Base-by-base conservation (phyloP, 2,329 filamentous ascomycete genomes). In the Alternaria longipes region DNA sequence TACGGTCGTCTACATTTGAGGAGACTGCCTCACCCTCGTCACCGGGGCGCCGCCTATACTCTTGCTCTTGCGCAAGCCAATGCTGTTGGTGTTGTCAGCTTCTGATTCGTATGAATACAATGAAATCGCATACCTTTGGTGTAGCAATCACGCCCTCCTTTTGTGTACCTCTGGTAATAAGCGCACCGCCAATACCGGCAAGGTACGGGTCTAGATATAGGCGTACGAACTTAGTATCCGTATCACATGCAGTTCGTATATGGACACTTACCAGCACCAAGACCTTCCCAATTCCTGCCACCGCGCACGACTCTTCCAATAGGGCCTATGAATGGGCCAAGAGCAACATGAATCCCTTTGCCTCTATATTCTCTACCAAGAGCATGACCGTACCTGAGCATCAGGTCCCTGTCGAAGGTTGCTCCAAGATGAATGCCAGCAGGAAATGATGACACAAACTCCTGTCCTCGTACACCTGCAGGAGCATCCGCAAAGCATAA, bases 271-370 rank as follows among this genome's bases (percentile, higher is more conserved):
- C 28, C 91, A 1, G 67, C 79, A 3, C 90, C 89, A 66, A 93
- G 90, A 0, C 88, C 87, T 74, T 93, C 91, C 90, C 90, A 93
- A 66, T 87, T 91, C 18, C 91, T 84, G 14, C 91, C 91, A 8
- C 89, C 90, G 52, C 87, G 83, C 1, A 90, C 90, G 70, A 92
- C 89, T 8, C 90, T 85, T 2, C 91, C 91, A 2, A 93, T 74
- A 1, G 91, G 87, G 0, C 90, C 91, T 28, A 91, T 88, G 0
- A 86, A 83, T 0, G 91, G 91, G 0, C 90, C 90, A 6, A 94
- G 82, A 65, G 87, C 87, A 55, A 92, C 83, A 71, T 93, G 88
- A 40, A 88, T 85, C 1, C 91, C 90, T 71, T 93, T 93, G 5
- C 88, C 89, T 12, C 87, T 85, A 51, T 89, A 89, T 74, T 93